These are phyloP conservation scores for Boletus edulis DNA, from an alignment of 768 basidiomycete genomes.

Conservation along the genomic window DNA sequence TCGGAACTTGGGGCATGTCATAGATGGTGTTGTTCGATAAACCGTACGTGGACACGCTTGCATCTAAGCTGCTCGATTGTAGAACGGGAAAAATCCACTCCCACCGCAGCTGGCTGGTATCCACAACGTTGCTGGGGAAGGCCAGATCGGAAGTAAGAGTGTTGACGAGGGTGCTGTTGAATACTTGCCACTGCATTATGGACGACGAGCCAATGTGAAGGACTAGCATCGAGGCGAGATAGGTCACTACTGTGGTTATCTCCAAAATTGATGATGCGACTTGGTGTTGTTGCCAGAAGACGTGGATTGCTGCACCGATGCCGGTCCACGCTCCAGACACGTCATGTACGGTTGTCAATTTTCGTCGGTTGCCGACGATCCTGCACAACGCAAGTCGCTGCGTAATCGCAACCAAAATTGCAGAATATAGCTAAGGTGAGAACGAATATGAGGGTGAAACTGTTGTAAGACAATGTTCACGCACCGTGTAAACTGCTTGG, in stretches of 20 bases:
- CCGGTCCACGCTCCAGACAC: not conserved
- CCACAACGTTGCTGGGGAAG: not conserved
- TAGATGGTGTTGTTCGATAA: not conserved
- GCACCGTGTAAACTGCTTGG: not conserved
- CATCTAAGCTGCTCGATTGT: not conserved
- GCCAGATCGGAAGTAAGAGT: not conserved
- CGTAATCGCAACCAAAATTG: not conserved
- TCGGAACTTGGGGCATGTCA: not conserved
- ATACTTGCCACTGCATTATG: not conserved
- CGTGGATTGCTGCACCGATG: not conserved
- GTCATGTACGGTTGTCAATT: not conserved
- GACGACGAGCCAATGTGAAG: not conserved
- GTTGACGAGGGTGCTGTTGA: not conserved
- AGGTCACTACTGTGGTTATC: not conserved
- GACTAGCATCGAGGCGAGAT: not conserved
- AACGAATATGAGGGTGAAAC: not conserved
- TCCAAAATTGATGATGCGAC: not conserved
- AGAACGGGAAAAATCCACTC: not conserved
- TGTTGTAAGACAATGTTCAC: not conserved
- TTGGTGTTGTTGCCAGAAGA: not conserved
- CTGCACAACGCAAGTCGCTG: not conserved
- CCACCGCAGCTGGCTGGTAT: not conserved
- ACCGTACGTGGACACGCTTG: not conserved
- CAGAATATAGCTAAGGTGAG: not conserved
- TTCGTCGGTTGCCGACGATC: not conserved